Base-by-base conservation (phyloP, 805 yeast genomes). In the Maudiozyma saulgeensis region DNA sequence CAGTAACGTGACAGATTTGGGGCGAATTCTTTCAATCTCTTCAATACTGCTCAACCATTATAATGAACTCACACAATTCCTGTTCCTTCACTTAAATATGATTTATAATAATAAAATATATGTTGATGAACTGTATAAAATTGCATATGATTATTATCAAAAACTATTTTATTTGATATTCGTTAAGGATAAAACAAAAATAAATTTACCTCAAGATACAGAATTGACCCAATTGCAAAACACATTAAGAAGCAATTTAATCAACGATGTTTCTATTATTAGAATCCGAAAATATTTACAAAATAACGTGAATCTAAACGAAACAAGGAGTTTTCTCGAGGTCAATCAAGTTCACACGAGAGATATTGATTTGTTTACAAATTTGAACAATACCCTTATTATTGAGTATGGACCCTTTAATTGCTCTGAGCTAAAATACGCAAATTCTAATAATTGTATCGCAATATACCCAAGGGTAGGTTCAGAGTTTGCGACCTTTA, bases 91-190 rank as follows among this genome's bases (percentile, higher is more conserved):
- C 15, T 7, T 4, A 15, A 7, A n/a, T 21, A 8, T 9, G 19
- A 15, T 5, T 15, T 5, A 35, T 19, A 11, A 12, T 7, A n/a
- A 11, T 9, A 16, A 34, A 39, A 15, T n/a, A 37, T 34, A 44
- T 9, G 6, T 32, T 6, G 41, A 44, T 16, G 39, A 44, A 37
- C 41, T 46, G 25, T 46, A 41, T 18, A 41, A 12, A 11, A 11
- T 26, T 11, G 41, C 49, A 1, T 40, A 40, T 26, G 38, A 46
- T 15, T 40, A 46, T 12, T 46, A 46, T 26, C 49, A 46, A 9
- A 41, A 37, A 39, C 11, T 34, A 9, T 41, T 39, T 18, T 46
- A 18, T 16, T 34, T 46, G 6, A 9, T 41, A 12, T 34, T 32
- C 7, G 25, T 46, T 15, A 32, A 26, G 26, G 42, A 15, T 16